Evolutionary conservation across 2,329 filamentous ascomycete genomes (phyloP).

Genomic region (Bipolaris gigantea): DNA sequence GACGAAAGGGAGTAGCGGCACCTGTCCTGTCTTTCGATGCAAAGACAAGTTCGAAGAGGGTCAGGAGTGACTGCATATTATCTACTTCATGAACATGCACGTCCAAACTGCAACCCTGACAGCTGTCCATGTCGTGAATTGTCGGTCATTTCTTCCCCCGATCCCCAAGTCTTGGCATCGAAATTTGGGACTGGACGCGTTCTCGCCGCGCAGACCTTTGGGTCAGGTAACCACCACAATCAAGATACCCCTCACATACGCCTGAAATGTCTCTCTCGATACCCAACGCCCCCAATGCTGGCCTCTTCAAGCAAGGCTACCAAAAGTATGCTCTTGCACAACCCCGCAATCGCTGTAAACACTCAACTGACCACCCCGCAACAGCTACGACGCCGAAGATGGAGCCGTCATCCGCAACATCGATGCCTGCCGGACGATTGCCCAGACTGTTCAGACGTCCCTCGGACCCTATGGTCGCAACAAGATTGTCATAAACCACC

Average conservation of each 20-base stretch:
- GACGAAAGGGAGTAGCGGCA: neutral
- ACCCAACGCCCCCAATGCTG: slow-evolving; percentile 87
- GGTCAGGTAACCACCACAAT: slow-evolving; percentile 28
- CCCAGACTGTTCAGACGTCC: slow-evolving; percentile 94
- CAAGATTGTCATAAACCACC: slow-evolving; percentile 99
- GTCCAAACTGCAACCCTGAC: neutral
- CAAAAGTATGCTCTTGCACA: slow-evolving; percentile 69
- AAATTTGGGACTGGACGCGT: slow-evolving; percentile 34
- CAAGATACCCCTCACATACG: slow-evolving; percentile 35
- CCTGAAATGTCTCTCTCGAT: slow-evolving; percentile 89
- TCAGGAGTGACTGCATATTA: neutral
- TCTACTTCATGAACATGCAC: neutral
- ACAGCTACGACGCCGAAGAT: slow-evolving; percentile 97
- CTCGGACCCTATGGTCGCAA: slow-evolving; percentile 97
- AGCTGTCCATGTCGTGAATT: neutral
- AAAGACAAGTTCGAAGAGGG: neutral
- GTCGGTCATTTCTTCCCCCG: slow-evolving; percentile 14
- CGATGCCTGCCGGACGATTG: slow-evolving; percentile 94
- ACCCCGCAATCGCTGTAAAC: slow-evolving; percentile 21
- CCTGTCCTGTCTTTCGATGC: neutral
- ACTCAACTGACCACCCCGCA: slow-evolving; percentile 41
- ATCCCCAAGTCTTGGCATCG: slow-evolving; percentile 21
- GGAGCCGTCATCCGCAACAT: slow-evolving; percentile 98
- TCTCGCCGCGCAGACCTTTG: slow-evolving; percentile 21
- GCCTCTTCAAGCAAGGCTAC: slow-evolving; percentile 95